Evolutionary conservation across 2,329 filamentous ascomycete genomes (phyloP), one percentile per base, ranked within the genome.

Genomic region (Pseudopyrenochaeta lycopersici): DNA sequence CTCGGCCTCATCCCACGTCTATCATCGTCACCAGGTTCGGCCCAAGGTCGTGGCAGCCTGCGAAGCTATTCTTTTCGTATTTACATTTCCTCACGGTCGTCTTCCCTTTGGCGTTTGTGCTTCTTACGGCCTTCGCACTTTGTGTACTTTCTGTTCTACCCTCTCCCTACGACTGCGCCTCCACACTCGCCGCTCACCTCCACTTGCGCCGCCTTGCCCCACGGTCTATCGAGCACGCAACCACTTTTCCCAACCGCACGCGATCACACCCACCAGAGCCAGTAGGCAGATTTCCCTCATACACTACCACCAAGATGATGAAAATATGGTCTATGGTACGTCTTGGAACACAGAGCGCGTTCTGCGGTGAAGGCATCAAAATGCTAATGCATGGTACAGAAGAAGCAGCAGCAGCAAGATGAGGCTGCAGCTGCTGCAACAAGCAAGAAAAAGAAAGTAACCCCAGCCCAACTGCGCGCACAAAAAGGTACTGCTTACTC

Each of bases 271-370:
- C 14, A 30, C 42, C 21, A 32, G 18, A 42, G 36, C 41, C 58
- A 53, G 17, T 32, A 46, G 41, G 40, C 51, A 46, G 39, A 33
- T 20, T 31, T n/a, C 39, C 32, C 33, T 20, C 51, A 54, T 46
- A 65, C 54, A 67, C 62, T 54, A 70, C 67, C 65, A 68, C 55
- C 76, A 93, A 82, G 74, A 98, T 98, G 95, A 85, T 97, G 84
- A 98, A 98, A 83, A 97, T 98, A 83, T 98, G 94, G 95, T 96
- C 92, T 71, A 97, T 98, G 94, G 92, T 96, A 82, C 46, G 84
- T 71, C 30, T 35, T 7, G 10, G 7, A 27, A 14, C 12, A 11
- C 3, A 12, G 18, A 36, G 10, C 3, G 44, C 31, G 27, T 27
- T 20, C 21, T 42, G 15, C 31, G 18, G 36, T 33, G 21, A 39